These are phyloP conservation scores for Backusella westeae DNA, from an alignment of 192 early-diverging fungal species.

Conservation along the genomic window DNA sequence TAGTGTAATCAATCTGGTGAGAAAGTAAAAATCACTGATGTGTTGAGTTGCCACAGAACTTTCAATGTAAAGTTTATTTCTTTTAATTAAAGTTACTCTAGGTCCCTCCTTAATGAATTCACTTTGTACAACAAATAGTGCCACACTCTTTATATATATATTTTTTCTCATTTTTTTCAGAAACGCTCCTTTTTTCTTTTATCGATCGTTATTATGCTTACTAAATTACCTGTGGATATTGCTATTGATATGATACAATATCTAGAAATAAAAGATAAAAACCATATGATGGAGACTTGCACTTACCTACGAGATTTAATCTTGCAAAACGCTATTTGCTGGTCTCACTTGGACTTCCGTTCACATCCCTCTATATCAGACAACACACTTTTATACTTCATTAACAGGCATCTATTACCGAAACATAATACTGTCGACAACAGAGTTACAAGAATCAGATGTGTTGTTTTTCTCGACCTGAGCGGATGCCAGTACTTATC, in stretches of 20 bases:
- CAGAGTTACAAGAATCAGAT: neutral
- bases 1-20: too few relatives aligned
- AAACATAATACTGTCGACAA: neutral
- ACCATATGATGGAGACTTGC: neutral
- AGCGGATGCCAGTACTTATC: neutral
- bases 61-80: too few relatives aligned
- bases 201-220: neutral
- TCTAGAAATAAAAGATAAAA: neutral
- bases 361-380: neutral
- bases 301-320: neutral
- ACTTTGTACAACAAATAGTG: neutral
- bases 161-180: neutral
- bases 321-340: neutral
- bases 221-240: neutral
- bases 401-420: neutral
- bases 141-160: neutral
- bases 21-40: too few relatives aligned
- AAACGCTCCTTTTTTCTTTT: neutral
- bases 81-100: too few relatives aligned
- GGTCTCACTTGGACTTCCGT: neutral
- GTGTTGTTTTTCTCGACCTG: neutral
- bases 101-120: too few relatives aligned
- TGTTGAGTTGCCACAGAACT: too few relatives aligned
- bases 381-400: neutral
- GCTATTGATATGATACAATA: neutral